phyloP scores from a whole-genome alignment of 2,329 filamentous ascomycete genomes.

The Fusarium domesticum region DNA sequence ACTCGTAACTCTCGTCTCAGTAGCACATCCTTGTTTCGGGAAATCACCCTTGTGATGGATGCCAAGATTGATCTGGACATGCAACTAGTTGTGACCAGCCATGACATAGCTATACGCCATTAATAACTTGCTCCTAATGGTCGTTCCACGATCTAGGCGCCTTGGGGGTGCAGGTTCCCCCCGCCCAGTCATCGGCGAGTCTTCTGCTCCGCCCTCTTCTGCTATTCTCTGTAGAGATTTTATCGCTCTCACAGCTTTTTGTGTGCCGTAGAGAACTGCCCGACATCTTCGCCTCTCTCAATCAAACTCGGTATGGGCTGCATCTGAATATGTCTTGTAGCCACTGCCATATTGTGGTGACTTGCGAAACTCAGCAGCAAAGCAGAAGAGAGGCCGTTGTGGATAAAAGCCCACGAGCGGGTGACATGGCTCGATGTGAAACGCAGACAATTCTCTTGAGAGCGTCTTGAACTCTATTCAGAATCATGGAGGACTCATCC shows the following conservation, averaged over 20 bases:
- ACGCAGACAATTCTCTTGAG: constrained; percentile 9
- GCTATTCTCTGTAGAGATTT: constrained; percentile 8
- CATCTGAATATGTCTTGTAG: constrained; percentile 14
- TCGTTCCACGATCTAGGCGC: no score
- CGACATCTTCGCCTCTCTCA: constrained; percentile 3
- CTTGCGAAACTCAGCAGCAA: constrained; percentile 16
- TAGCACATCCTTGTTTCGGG: no score
- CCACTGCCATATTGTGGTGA: constrained; percentile 3
- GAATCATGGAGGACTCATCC: neutral
- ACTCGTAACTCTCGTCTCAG: no score
- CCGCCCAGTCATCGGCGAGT: no score
- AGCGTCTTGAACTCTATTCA: constrained; percentile 5
- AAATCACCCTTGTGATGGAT: no score
- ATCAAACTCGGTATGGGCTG: constrained; percentile 10
- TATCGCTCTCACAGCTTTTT: constrained; percentile 14
- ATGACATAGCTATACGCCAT: no score
- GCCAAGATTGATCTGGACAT: no score
- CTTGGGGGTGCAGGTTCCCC: no score
- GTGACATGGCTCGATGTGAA: constrained; percentile 12
- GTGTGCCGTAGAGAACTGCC: constrained; percentile 12
- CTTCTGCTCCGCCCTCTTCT: no score
- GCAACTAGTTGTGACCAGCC: no score
- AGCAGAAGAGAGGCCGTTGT: constrained; percentile 18
- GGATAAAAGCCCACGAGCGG: constrained; percentile 20
- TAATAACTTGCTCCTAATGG: no score